Conservation (phyloP, 495 filamentous ascomycete genomes). For the Xylaria longipes region DNA sequence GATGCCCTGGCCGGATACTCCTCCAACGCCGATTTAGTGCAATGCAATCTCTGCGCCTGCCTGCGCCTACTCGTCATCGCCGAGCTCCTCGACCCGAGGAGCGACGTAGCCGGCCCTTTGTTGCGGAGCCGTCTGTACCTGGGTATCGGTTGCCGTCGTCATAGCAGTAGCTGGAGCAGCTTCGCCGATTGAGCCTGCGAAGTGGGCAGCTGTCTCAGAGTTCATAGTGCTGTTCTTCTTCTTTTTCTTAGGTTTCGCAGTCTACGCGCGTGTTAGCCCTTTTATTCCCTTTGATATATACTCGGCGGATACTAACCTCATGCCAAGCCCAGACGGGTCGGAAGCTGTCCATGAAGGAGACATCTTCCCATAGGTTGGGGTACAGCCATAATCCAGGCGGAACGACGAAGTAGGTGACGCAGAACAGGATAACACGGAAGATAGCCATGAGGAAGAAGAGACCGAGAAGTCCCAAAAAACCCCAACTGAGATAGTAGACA, state of each 20-base stretch:
- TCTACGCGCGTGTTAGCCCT: conserved; percentile 43
- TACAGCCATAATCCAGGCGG: conserved; percentile 95
- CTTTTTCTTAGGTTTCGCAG: conserved; percentile 67
- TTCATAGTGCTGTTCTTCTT: conserved; percentile 57
- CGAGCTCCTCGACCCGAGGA: conserved; percentile 70
- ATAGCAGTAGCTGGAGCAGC: conserved; percentile 63
- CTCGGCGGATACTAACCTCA: conserved; percentile 67
- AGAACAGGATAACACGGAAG: conserved; percentile 94
- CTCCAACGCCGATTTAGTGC: conserved; percentile 25
- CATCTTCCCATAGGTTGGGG: conserved; percentile 98
- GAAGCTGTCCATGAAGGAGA: conserved; percentile 98
- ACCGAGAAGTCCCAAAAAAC: conserved; percentile 87
- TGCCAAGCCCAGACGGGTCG: conserved; percentile 98
- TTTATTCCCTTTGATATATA: conserved; percentile 25
- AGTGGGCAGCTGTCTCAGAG: conserved; percentile 49
- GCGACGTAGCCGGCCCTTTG: conserved; percentile 56
- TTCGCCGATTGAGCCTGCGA: conserved; percentile 57
- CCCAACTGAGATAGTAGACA: conserved; percentile 98
- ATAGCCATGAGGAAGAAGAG: conserved; percentile 98
- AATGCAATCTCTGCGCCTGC: conserved; percentile 15
- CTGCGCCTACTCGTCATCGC: conserved; percentile 59
- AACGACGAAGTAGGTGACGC: conserved; percentile 82
- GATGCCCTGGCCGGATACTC: background rate
- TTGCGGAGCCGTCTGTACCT: conserved; percentile 51
- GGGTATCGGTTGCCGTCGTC: conserved; percentile 62